Conservation (phyloP, 495 filamentous ascomycete species). For the Neurospora sp. region DNA sequence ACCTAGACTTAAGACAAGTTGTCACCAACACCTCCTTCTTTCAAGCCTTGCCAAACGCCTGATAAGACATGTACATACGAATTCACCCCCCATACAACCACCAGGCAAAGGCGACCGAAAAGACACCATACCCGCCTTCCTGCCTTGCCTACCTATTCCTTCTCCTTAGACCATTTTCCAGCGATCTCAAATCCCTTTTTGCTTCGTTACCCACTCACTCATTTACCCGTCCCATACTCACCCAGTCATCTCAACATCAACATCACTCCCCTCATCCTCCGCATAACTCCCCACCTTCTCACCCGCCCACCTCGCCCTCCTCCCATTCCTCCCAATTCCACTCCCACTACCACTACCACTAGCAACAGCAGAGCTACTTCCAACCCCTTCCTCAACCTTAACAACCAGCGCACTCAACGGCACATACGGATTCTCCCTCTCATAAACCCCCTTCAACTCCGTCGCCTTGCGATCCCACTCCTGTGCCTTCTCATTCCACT, state of each 20-base stretch:
- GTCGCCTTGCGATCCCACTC: constrained; percentile 62
- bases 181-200: background rate
- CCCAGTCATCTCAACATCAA: constrained; percentile 6
- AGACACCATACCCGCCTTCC: background rate
- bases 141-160: background rate
- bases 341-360: background rate
- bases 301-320: constrained; percentile 15
- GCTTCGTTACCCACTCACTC: background rate
- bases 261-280: constrained; percentile 24
- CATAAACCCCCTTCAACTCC: constrained; percentile 52
- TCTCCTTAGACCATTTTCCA: background rate
- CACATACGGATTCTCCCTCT: constrained; percentile 42
- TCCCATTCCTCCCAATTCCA: background rate
- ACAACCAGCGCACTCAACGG: constrained; percentile 10
- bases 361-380: background rate
- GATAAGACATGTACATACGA: background rate
- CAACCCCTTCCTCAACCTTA: background rate
- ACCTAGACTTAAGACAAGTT: background rate
- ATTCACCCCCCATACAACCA: background rate
- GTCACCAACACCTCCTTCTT: background rate
- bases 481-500: constrained; percentile 46
- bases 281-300: constrained; percentile 30
- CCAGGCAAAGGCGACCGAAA: background rate
- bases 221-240: background rate
- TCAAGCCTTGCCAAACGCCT: background rate